phyloP scores from a whole-genome alignment of 169 alveolate species.

The Neospora caninum region DNA sequence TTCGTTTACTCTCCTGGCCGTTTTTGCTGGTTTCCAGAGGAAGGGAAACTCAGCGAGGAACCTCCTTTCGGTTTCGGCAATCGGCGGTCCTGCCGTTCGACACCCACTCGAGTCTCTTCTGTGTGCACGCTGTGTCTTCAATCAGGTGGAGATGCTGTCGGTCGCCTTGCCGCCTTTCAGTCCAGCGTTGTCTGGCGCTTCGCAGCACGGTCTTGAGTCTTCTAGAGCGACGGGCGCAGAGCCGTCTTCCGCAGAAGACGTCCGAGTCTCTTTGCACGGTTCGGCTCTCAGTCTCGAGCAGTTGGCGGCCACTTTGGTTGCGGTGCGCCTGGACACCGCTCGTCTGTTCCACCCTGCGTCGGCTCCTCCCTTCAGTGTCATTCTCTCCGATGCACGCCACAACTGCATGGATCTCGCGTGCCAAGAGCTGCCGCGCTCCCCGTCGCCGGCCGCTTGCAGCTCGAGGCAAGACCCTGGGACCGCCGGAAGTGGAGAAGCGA shows the following conservation, averaged over 20 bases:
- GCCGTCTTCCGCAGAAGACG: background rate
- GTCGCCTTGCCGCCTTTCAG: background rate
- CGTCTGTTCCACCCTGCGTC: conserved; percentile 7
- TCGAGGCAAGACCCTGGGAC: too few species aligned
- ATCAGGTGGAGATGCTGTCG: background rate
- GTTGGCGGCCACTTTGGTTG: background rate
- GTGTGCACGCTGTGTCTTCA: background rate
- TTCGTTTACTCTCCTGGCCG: too few species aligned
- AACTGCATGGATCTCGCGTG: background rate
- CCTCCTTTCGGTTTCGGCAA: too few species aligned
- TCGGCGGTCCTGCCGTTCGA: too few species aligned
- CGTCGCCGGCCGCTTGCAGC: too few species aligned
- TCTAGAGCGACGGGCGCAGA: background rate
- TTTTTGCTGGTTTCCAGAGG: too few species aligned
- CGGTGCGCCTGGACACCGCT: conserved; percentile 2
- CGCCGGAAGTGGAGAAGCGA: too few species aligned
- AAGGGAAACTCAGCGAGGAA: too few species aligned
- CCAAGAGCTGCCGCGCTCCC: background rate
- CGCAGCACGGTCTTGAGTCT: background rate
- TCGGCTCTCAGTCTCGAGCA: background rate
- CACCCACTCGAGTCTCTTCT: too few species aligned
- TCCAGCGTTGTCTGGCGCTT: background rate
- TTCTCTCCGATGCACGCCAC: conserved; percentile 4
- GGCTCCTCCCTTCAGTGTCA: background rate
- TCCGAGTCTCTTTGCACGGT: background rate